Base-by-base conservation (phyloP, 1,284 basidiomycete genomes). In the Ustilago bromivora region DNA sequence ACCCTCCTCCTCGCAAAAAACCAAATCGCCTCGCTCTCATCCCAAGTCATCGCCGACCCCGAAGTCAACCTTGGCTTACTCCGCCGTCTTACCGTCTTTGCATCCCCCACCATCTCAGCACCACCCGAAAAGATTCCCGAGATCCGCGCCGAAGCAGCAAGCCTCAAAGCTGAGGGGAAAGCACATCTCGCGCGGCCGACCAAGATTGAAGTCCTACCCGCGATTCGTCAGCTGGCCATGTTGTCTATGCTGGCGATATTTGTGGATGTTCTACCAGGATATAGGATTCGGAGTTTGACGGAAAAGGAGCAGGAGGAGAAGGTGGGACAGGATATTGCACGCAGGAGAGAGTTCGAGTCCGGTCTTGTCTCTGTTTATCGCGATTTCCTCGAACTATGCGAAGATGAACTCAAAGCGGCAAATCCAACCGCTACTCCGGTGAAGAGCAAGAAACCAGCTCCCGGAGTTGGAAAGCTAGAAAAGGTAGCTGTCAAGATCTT, bases 261-360 rank as follows among this genome's bases (percentile, higher is more conserved):
- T 89, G 94, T 94, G 83, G 97, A 99, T 86, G 91, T 99, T 72
- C 91, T 98, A 54, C 97, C 97, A 34, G 88, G 88, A 8, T 90
- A 90, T 78, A 87, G 89, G 36, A 98, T 99, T 84, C 93, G 97
- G 60, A 88, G 92, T 15, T 88, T 99, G 38, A 94, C 94, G 2
- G 96, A 95, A 43, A 90, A 91, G 73, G 97, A 99, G 87, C 93
- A 93, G 86, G 88, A 91, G 5, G 95, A 97, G 86, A 96, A 96
- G 86, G 95, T 98, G 66, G 92, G 94, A 85, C 96, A 99, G 87
- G 92, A 95, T 87, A 94, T 99, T 4, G 90, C 92, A 19, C 90
- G 92, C 35, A 92, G 94, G 74, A 90, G 97, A 79, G 97, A 99
- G 84, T 99, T 93, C 90, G 97, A 99, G 86, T 95, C 98, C 86